Evolutionary conservation across 441 rosid genomes (phyloP).

Genomic region (Arabidopsis lyrata): DNA sequence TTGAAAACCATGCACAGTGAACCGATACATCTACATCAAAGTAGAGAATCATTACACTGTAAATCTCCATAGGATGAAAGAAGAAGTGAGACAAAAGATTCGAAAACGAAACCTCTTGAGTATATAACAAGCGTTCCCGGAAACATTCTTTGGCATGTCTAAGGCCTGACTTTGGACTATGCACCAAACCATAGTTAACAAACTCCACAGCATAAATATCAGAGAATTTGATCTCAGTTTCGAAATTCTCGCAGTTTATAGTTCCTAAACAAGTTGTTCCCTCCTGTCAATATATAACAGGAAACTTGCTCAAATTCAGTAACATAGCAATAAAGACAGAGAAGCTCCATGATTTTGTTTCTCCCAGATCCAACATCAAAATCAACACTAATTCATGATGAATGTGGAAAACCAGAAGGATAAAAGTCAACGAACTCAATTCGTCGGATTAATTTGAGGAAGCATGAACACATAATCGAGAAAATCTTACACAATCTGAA

Average conservation of each 20-base stretch:
- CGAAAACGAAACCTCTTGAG: constrained; percentile 57
- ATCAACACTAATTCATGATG: background rate
- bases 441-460: background rate
- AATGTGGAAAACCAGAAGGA: background rate
- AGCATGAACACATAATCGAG: constrained; percentile 11
- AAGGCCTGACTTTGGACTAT: constrained; percentile 44
- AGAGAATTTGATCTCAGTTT: constrained; percentile 56
- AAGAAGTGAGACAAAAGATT: background rate
- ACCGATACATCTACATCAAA: constrained; percentile 67
- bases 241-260: constrained; percentile 44
- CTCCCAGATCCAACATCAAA: background rate
- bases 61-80: constrained; percentile 17
- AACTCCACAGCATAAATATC: constrained; percentile 81
- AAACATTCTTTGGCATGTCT: constrained; percentile 52
- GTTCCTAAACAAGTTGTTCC: constrained; percentile 63
- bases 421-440: constrained; percentile 17
- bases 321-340: background rate
- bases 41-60: constrained; percentile 5
- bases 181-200: constrained; percentile 48
- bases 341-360: too few relatives aligned
- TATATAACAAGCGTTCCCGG: constrained; percentile 44
- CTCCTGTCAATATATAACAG: constrained; percentile 48
- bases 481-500: constrained; percentile 54
- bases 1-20: constrained; percentile 62
- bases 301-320: background rate